Base-by-base conservation (phyloP, 805 yeast species). In the Kodamaea hsintzibuensis region DNA sequence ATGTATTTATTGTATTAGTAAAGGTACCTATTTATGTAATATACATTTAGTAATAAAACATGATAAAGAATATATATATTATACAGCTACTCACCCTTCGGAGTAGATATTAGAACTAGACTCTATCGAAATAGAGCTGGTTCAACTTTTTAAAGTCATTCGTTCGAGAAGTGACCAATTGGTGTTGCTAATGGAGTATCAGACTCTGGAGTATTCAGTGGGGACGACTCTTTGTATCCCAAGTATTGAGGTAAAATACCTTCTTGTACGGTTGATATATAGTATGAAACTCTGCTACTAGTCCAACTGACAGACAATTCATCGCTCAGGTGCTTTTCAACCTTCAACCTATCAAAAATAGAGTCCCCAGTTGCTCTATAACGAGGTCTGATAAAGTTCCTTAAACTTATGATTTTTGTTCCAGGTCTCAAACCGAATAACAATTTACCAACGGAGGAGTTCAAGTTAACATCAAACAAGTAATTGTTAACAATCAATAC, bases 261-360 rank as follows among this genome's bases (percentile, higher is more conserved):
- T 1, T 70, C 71, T 60, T 78, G 74, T 3, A 89, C 89, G 8
- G 91, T 85, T 13, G 95, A 82, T 7, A 92, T 82, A 67, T 82
- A 92, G 68, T 89, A 91, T 8, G 82, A 84, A 1, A 89, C 89
- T 52, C 91, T 91, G 47, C 88, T 90, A 5, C 86, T 84, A 0
- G 97, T 91, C 98, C 98, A 91, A 47, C 96, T 88, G 7, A 92
- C 97, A 43, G 91, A 82, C 52, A 85, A 83, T 51, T 82, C 80
- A 14, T 82, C 85, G 59, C 91, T 86, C 63, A 81, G 80, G 51
- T 68, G 76, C 60, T 81, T 82, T 52, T 82, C 82, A 3, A 89
- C 91, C 42, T 73, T 73, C 53, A 91, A 74, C 61, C 85, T 77
- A 63, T 86, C 90, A 57, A 90, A 72, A 12, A 89, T 79, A 33